A percentile compares a stretch with the other conserved stretches of the same genome.
Evolutionary conservation across 2,329 filamentous ascomycete genomes (phyloP).

Genomic region (Ceratocystis papillata): DNA sequence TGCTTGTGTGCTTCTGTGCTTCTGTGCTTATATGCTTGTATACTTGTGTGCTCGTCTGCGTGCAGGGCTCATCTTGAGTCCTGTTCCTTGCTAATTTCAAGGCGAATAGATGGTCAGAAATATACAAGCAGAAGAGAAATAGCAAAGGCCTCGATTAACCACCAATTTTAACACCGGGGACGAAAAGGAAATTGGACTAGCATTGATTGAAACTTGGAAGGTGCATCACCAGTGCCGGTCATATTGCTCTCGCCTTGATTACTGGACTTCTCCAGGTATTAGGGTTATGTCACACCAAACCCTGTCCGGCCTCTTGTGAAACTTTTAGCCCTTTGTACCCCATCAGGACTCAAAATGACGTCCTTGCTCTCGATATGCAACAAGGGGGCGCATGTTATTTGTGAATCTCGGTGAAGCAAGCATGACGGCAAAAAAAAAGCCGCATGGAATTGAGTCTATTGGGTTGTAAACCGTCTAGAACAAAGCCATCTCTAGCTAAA

Average conservation of each 20-base stretch:
- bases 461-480: background rate
- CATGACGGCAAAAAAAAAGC: background rate
- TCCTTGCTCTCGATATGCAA: background rate
- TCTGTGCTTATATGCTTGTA: background rate
- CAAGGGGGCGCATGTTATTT: background rate
- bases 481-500: background rate
- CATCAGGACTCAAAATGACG: background rate
- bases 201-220: background rate
- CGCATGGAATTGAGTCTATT: background rate
- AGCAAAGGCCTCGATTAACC: background rate
- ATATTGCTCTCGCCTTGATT: background rate
- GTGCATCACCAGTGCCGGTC: no score
- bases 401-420: background rate
- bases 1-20: background rate
- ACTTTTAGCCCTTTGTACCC: background rate
- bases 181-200: no score
- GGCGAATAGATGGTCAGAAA: conserved; percentile 2
- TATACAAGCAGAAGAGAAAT: background rate
- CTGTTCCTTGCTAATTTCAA: background rate
- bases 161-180: background rate
- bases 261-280: background rate
- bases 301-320: background rate
- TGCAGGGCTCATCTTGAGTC: background rate
- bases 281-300: background rate
- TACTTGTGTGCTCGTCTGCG: no score